Base-by-base conservation (phyloP, 2,329 filamentous ascomycete genomes). In the Fusarium chlamydosporum region DNA sequence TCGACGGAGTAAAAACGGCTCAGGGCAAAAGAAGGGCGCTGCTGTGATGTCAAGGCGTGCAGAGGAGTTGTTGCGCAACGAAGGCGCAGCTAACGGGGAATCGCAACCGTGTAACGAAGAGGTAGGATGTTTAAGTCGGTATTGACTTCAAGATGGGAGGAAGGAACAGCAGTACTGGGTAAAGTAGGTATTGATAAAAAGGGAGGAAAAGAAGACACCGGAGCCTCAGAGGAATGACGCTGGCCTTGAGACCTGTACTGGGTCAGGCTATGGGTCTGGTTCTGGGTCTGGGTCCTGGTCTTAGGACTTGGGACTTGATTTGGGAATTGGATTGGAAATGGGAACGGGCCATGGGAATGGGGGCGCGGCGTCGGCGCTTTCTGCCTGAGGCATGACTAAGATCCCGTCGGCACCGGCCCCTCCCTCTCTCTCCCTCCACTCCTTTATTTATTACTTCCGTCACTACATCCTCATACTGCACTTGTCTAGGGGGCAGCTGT, bases 311-410 rank as follows among this genome's bases (percentile, higher is more conserved):
- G 45, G 31, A 53, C 40, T 61, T 45, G 41, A 58, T 37, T 43
- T 71, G 71, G 67, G 61, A 72, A 64, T 70, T 64, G 65, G 70
- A 72, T 54, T 68, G 70, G 68, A 70, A 72, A 72, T 72, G 71
- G 70, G 55, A 63, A 40, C 16, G 47, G 47, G 15, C 29, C 29
- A 31, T 61, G 55, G 55, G 58, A 68, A 73, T 70, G 64, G 60
- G 72, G 61, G 52, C 59, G 38, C 38, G 64, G 48, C 55, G 47
- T 45, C 50, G 52, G 65, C 40, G 31, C 7, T 52, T 57, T 54
- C 18, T 67, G 69, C 69, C 69, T 71, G 61, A 71, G 69, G 68
- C 68, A 61, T 40, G 4, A 58, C 23, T 58, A 64, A 57, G 34
- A 20, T 35, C 20, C 33, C n/a, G 42, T 54, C 45, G 33, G 41